Evolutionary conservation across 2,329 filamentous ascomycete genomes (phyloP).

Genomic region (Balansia obtecta): DNA sequence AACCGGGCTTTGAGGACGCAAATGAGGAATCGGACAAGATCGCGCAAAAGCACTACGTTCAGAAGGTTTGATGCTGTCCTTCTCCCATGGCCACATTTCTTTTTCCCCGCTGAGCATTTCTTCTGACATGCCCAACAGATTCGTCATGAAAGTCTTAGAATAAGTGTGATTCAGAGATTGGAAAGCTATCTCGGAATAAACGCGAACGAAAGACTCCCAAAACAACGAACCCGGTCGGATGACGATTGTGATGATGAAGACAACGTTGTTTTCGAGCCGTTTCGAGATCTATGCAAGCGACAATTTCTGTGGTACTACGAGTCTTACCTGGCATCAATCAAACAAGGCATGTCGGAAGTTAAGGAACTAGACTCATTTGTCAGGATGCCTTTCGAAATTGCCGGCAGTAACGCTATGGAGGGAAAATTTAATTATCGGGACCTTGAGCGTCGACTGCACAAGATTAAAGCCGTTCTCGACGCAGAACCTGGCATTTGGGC

Average conservation of each 20-base stretch:
- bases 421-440: conserved; percentile 73
- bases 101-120: neutral
- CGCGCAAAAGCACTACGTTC: conserved; percentile 61
- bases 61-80: conserved; percentile 46
- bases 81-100: neutral
- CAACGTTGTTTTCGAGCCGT: conserved; percentile 61
- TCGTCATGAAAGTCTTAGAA: conserved; percentile 74
- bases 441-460: conserved; percentile 54
- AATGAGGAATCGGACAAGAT: conserved; percentile 57
- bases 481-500: conserved; percentile 64
- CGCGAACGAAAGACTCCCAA: conserved; percentile 19
- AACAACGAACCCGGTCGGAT: too few species aligned
- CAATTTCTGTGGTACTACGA: conserved; percentile 95
- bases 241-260: conserved; percentile 43
- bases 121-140: conserved; percentile 44
- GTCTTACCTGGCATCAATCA: conserved; percentile 63
- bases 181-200: conserved; percentile 65
- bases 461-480: conserved; percentile 59
- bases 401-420: conserved; percentile 65
- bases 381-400: conserved; percentile 75
- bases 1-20: conserved; percentile 80
- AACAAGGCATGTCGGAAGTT: conserved; percentile 50
- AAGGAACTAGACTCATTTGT: conserved; percentile 52
- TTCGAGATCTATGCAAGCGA: conserved; percentile 80
- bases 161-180: conserved; percentile 74